Conservation (phyloP, 192 early-diverging fungal species). For the Umbelopsis sp. region DNA sequence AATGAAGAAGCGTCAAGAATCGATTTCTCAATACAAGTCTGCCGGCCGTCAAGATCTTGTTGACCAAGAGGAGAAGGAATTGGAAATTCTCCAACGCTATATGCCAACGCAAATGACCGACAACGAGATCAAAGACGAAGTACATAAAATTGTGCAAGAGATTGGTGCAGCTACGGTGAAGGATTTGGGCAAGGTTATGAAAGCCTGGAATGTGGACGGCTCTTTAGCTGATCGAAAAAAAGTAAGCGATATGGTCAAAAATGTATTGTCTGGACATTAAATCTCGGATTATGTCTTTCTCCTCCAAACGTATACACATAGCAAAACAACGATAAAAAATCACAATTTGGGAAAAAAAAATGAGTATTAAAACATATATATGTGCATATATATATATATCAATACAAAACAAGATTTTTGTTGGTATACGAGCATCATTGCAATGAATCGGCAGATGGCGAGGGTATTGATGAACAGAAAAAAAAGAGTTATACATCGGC, state of each 20-base stretch:
- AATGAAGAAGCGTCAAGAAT: constrained; percentile 83
- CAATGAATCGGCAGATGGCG: constrained; percentile 14
- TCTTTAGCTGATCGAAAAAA: constrained; percentile 74
- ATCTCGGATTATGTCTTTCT: not conserved
- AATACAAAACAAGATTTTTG: not conserved
- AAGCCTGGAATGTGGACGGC: constrained; percentile 69
- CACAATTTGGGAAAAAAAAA: not conserved
- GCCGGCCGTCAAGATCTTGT: constrained; percentile 78
- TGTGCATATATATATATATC: too few relatives aligned
- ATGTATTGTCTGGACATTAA: constrained; percentile 32
- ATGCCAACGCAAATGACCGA: constrained; percentile 78
- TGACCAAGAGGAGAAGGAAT: constrained; percentile 68
- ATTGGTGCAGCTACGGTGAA: constrained; percentile 63
- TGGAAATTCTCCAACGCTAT: constrained; percentile 68
- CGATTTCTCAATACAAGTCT: constrained; percentile 63
- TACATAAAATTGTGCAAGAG: constrained; percentile 54
- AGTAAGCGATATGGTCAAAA: constrained; percentile 79
- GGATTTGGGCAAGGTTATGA: constrained; percentile 89
- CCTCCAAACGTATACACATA: not conserved
- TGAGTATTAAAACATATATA: too few relatives aligned
- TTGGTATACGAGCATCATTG: constrained; percentile 21
- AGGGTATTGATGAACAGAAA: constrained; percentile 10
- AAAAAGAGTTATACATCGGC: constrained; percentile 13
- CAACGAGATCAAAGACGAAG: constrained; percentile 70
- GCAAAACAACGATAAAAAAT: not conserved